Evolutionary conservation across 768 basidiomycete genomes (phyloP), one percentile per base, ranked within the genome.

Genomic region (Russula griseocarnosa): DNA sequence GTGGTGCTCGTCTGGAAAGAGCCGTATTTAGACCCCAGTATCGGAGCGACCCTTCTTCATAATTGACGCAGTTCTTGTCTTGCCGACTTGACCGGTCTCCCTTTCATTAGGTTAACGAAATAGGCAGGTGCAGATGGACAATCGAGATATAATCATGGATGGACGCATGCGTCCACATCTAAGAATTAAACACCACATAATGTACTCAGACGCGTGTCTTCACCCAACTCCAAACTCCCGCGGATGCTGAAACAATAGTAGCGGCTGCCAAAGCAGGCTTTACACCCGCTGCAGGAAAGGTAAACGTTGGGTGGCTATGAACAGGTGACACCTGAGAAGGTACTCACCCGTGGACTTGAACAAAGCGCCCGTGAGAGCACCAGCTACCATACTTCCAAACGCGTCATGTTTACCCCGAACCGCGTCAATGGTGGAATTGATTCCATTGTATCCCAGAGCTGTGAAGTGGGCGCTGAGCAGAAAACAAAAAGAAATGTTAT

Each of bases 361-460:
- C 65, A 98, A 76, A 38, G 85, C 89, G 62, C 96, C 96, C 65
- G 93, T 95, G 70, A 94, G 71, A 44, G 85, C 94, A 36, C 94
- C 96, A 62, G 96, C 95, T 49, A 85, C 83, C 87, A 98, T 93
- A 70, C 91, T 93, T 66, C 95, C 94, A 68, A 85, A 80, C 52
- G 84, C 86, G 74, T 99, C 97, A 75, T 98, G 96, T 75, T 89
- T 85, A 67, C 95, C 94, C 73, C 96, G 86, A 73, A 86, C 79
- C 62, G 83, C 79, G 76, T 98, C 96, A 71, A 98, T 90, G 60
- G 88, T 84, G 65, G 95, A 96, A 80, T 98, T 98, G 78, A 98
- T 83, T 68, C 86, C 89, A 76, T 99, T 99, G 80, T 99, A 99
- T 70, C 89, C 83, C 69, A 99, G 85, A 61, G 96, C 96, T 99